phyloP scores from a whole-genome alignment of 305 asterid species.

The Withania somnifera region DNA sequence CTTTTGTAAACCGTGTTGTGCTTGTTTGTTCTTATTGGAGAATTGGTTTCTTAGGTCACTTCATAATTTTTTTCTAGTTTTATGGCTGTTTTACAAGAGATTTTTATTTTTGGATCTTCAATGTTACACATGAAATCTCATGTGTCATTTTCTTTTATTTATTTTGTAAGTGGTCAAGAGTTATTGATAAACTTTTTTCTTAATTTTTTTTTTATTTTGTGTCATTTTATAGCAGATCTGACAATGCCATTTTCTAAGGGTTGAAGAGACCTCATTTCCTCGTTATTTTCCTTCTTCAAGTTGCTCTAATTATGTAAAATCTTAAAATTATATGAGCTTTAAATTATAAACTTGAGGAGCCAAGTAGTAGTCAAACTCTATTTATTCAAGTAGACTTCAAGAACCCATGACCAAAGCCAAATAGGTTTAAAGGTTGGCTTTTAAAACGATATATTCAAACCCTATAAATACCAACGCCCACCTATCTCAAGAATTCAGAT shows the following conservation, averaged over 20 bases:
- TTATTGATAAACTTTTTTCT: too few relatives aligned
- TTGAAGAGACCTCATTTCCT: too few relatives aligned
- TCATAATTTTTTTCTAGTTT: background rate
- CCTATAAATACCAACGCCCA: background rate
- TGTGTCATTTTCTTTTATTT: background rate
- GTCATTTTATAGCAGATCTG: too few relatives aligned
- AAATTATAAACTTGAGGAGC: too few relatives aligned
- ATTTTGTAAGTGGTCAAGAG: background rate
- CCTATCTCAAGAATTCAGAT: background rate
- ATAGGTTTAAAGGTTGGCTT: background rate
- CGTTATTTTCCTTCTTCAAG: background rate
- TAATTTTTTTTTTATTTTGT: too few relatives aligned
- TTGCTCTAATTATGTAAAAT: background rate
- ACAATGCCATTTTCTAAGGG: too few relatives aligned
- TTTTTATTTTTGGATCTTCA: too few relatives aligned
- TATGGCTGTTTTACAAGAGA: background rate
- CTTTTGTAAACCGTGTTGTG: background rate
- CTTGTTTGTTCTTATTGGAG: background rate
- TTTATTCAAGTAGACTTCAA: background rate
- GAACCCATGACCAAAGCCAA: background rate
- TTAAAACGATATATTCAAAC: background rate
- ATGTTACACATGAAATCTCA: too few relatives aligned
- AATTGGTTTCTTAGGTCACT: background rate
- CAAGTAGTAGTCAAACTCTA: background rate
- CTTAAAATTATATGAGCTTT: background rate